Evolutionary conservation across 192 early-diverging fungal genomes (phyloP), one percentile per base, ranked within the genome.

Genomic region (Obelidium mucronatum): DNA sequence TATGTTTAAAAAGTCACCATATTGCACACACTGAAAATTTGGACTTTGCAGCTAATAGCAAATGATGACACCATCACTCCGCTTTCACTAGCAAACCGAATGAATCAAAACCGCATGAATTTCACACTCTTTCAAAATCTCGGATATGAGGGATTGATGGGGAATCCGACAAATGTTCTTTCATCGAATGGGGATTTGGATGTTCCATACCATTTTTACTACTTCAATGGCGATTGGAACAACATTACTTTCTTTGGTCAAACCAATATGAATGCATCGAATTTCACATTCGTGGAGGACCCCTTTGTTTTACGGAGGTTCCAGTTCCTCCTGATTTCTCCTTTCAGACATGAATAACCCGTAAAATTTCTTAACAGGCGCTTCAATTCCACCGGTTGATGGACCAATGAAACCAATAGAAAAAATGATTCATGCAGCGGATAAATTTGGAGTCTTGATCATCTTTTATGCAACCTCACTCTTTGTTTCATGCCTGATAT

Each of bases 81-180:
- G 19, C 22, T 52, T 52, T 52, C 53, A 48, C 35, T 69, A 28
- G 48, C 40, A 19, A 30, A 19, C 8, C 19, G 67, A 11, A 19
- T 52, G 53, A n/a, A 52, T 13, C 42, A 53, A 52, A 26, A 22
- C 44, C 5, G 39, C n/a, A 56, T 56, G 53, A 72, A 72, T 36
- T 72, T 31, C 22, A 35, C 52, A 4, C n/a, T 58, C 13, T 72
- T 72, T 58, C 22, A 56, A 28, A 36, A 72, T 72, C 30, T 72
- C 13, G 55, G 55, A n/a, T 72, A 72, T 34, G 13, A 72, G 5
- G 69, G 69, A 37, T 19, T 42, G 19, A 40, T 42, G 1, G 30
- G 22, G 13, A 39, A 31, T 35, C 30, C 30, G 52, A 24, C 36
- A 11, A 35, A 48, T 19, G 17, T 36, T 6, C 55, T 72, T 11